Evolutionary conservation across 768 basidiomycete genomes (phyloP).

Genomic region (Pleurotus platypus): DNA sequence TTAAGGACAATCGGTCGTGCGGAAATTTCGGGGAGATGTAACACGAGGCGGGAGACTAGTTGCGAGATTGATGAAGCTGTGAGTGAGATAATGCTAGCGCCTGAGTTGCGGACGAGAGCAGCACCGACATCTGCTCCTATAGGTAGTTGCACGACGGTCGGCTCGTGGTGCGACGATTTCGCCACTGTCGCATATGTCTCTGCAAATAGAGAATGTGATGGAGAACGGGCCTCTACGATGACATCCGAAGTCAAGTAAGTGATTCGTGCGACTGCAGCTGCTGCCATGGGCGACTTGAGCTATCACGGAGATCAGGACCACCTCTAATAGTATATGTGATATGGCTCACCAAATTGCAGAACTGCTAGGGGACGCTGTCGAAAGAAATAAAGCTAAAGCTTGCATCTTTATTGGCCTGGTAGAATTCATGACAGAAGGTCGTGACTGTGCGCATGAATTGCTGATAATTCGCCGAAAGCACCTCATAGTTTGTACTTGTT

Average conservation of each 20-base stretch:
- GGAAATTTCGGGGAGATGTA: conserved; percentile 68
- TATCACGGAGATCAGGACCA: no score
- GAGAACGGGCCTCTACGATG: conserved; percentile 54
- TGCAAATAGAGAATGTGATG: conserved; percentile 38
- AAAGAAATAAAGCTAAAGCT: conserved; percentile 5
- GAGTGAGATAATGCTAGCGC: conserved; percentile 52
- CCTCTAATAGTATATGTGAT: neutral
- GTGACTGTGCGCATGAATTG: conserved; percentile 4
- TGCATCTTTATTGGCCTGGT: neutral
- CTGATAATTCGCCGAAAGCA: conserved; percentile 10
- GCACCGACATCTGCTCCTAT: conserved; percentile 64
- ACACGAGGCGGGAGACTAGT: conserved; percentile 55
- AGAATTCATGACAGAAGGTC: neutral
- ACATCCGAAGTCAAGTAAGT: conserved; percentile 70
- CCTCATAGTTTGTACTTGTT: conserved; percentile 6
- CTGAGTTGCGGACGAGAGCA: conserved; percentile 46
- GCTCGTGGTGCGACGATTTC: conserved; percentile 29
- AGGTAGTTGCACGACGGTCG: conserved; percentile 48
- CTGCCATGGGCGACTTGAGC: conserved; percentile 12
- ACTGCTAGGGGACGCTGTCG: neutral
- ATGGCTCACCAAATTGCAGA: neutral
- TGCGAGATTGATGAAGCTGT: conserved; percentile 50
- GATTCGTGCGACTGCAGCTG: conserved; percentile 55
- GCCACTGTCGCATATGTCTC: conserved; percentile 32
- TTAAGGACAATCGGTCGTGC: conserved; percentile 67